These are phyloP conservation scores for grape (Vitis vinifera) DNA, from an alignment of 164 flowering plant genomes.

Conservation along the genomic window DNA sequence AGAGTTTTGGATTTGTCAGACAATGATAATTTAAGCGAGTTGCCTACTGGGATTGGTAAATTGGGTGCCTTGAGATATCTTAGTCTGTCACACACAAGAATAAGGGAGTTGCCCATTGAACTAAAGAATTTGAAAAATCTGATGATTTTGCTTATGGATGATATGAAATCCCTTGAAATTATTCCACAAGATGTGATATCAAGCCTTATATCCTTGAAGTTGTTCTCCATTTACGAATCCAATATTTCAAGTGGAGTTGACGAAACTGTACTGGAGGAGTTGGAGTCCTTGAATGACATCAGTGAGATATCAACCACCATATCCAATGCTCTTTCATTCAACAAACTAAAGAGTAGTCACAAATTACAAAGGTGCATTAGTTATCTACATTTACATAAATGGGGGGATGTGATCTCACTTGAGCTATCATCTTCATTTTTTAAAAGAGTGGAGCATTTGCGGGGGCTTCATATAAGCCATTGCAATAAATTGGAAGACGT, in stretches of 20 bases:
- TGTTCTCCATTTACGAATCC: background rate
- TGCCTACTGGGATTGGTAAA: too few species aligned
- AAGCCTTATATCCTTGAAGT: background rate
- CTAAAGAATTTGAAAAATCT: slow-evolving; percentile 6
- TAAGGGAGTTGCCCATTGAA: slow-evolving; percentile 2
- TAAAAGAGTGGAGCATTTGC: too few species aligned
- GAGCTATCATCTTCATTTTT: too few species aligned
- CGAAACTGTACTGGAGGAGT: background rate
- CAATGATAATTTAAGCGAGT: too few species aligned
- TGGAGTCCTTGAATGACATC: background rate
- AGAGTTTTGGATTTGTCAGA: too few species aligned
- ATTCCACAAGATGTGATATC: slow-evolving; percentile 6
- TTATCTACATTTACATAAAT: too few species aligned
- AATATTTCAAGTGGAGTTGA: background rate
- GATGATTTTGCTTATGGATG: background rate
- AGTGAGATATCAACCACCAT: background rate
- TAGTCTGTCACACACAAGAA: background rate
- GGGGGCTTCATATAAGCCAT: too few species aligned
- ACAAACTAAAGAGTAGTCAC: too few species aligned
- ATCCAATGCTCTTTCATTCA: too few species aligned
- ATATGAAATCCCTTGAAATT: background rate
- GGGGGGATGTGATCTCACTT: too few species aligned
- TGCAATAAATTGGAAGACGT: too few species aligned
- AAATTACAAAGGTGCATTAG: too few species aligned
- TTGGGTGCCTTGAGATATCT: slow-evolving; percentile 5